Percentiles rank a stretch among this genome's conserved stretches.
Evolutionary conservation across 768 basidiomycete genomes (phyloP).

Genomic region (Sarcodon sp.): DNA sequence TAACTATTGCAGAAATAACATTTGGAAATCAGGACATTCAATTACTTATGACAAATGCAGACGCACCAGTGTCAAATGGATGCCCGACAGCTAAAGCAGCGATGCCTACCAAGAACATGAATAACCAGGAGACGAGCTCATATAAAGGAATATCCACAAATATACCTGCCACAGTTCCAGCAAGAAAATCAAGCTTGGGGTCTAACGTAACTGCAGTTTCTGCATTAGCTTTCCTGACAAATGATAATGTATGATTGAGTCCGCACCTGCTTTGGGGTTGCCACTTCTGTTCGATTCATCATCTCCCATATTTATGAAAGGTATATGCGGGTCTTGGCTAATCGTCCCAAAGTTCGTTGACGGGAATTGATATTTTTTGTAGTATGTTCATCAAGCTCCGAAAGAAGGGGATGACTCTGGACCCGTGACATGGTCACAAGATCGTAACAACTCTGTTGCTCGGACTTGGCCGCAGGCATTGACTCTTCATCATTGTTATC

Average conservation of each 20-base stretch:
- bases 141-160: not conserved
- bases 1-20: conserved; percentile 30
- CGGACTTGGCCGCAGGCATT: not conserved
- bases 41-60: not conserved
- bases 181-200: conserved; percentile 65
- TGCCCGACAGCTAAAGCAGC: conserved; percentile 18
- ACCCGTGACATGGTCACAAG: not conserved
- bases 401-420: no score
- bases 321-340: no score
- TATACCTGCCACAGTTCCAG: conserved; percentile 58
- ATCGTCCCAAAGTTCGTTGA: no score
- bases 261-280: no score
- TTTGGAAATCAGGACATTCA: not conserved
- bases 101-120: conserved; percentile 9
- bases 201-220: conserved; percentile 19
- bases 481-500: not conserved
- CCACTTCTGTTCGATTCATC: no score
- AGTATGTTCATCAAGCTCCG: no score
- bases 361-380: no score
- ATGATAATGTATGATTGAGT: no score
- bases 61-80: conserved; percentile 20
- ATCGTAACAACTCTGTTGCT: no score
- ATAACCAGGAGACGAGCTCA: not conserved
- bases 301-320: no score
- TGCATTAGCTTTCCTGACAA: no score